Evolutionary conservation across 306 rosid genomes (phyloP).

Genomic region (Dicorynia guianensis): DNA sequence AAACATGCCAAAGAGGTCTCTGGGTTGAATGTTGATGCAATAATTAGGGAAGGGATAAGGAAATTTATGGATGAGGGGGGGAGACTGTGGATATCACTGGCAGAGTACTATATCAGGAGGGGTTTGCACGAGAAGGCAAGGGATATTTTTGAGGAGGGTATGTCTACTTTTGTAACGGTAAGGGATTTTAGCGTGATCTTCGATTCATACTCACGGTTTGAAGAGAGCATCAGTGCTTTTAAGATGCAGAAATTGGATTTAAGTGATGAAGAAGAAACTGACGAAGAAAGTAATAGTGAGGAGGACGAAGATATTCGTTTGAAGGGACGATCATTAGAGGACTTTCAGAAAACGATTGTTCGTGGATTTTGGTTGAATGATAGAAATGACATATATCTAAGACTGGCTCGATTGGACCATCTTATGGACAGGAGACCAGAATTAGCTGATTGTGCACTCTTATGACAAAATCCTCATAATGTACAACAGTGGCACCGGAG

Average conservation of each 20-base stretch:
- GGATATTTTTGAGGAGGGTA: constrained; percentile 97
- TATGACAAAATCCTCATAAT: constrained; percentile 94
- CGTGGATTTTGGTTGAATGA: constrained; percentile 83
- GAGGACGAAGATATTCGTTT: constrained; percentile 68
- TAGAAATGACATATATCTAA: constrained; percentile 79
- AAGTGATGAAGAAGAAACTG: constrained; percentile 65
- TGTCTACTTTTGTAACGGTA: constrained; percentile 84
- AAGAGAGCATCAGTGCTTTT: constrained; percentile 86
- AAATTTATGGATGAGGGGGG: constrained; percentile 93
- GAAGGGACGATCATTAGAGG: constrained; percentile 49
- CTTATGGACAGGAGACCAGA: constrained; percentile 95
- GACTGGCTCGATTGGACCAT: constrained; percentile 79
- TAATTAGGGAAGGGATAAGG: constrained; percentile 90
- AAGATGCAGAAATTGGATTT: constrained; percentile 76
- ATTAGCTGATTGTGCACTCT: constrained; percentile 86
- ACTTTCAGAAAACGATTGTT: constrained; percentile 71
- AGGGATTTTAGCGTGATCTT: constrained; percentile 94
- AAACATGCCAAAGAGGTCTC: constrained; percentile 88
- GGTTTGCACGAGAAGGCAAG: constrained; percentile 94
- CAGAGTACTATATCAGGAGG: constrained; percentile 92
- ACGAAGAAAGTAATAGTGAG: constrained; percentile 48
- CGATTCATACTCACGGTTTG: constrained; percentile 83
- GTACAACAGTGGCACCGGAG: constrained; percentile 98
- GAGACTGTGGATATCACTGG: constrained; percentile 87
- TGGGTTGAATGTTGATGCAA: constrained; percentile 92